Evolutionary conservation across 257 asterid genomes (phyloP).

Genomic region (Capsicum pubescens): DNA sequence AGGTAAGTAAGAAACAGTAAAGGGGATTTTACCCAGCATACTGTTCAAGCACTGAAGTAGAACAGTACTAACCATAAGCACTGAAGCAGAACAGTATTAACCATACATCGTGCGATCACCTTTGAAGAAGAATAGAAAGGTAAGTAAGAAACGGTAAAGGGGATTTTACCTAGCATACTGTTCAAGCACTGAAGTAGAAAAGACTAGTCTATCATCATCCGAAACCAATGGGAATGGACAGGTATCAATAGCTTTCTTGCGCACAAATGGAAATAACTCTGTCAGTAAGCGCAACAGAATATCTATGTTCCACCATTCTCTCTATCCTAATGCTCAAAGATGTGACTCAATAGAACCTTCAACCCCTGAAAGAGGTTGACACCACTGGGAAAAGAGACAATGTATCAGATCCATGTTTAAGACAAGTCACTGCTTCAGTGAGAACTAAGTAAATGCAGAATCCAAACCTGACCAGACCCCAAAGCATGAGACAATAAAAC

Average conservation of each 20-base stretch:
- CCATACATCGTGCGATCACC: too few species aligned
- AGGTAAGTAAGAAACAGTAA: neutral
- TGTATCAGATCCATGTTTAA: slow-evolving; percentile 39
- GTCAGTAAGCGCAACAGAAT: slow-evolving; percentile 80
- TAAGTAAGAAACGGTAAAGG: too few species aligned
- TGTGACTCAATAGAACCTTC: slow-evolving; percentile 61
- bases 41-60: too few species aligned
- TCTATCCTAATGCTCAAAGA: slow-evolving; percentile 80
- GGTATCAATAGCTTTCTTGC: slow-evolving; percentile 71
- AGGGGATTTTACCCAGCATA: slow-evolving; percentile 31
- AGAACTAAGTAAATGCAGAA: slow-evolving; percentile 14
- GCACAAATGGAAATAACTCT: slow-evolving; percentile 74
- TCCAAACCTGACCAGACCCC: neutral
- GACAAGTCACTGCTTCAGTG: slow-evolving; percentile 1
- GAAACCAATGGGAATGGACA: slow-evolving; percentile 60
- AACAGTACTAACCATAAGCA: too few species aligned
- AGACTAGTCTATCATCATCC: too few species aligned
- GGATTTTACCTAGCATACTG: slow-evolving; percentile 61
- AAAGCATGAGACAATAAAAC: too few species aligned
- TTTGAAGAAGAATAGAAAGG: too few species aligned
- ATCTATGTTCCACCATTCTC: slow-evolving; percentile 96
- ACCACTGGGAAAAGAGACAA: slow-evolving; percentile 58
- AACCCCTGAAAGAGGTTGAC: slow-evolving; percentile 97
- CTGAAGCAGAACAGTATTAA: too few species aligned
- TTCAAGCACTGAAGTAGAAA: too few species aligned